Evolutionary conservation across 371 early-diverging fungal species (phyloP), one percentile per base, ranked within the genome.

Genomic region (Choanephora cucurbitarum): DNA sequence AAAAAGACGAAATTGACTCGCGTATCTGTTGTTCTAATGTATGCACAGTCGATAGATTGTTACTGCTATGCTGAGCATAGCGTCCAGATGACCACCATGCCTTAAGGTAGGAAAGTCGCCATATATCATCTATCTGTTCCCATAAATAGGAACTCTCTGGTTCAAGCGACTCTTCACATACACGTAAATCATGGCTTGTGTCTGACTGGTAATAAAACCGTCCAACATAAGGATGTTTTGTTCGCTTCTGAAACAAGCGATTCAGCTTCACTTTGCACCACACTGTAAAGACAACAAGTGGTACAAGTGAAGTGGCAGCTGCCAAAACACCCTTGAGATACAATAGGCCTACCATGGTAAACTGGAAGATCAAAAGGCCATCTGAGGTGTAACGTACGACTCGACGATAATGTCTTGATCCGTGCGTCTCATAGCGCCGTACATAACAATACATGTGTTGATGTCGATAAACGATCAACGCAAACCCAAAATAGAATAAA

Each of bases 391-490:
- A 87, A n/a, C 89, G 79, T 37, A 88, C 87, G 54, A 88, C 85
- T 47, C 87, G 78, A 1, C 91, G 90, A 67, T 90, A 92, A 19
- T 83, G 82, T 44, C 77, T 75, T n/a, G 67, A 56, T 1, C 96
- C 97, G 14, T 79, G 74, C 0, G 93, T 79, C 69, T 95, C 96
- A 58, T 91, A 93, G 1, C 85, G 79, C 6, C 90, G 90, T 39
- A 93, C 80, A 60, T 94, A 92, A n/a, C 91, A 89, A 64, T 91
- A 94, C 41, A 88, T 78, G 47, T 88, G 80, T 55, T 89, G 85
- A 61, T 93, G 88, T 51, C 94, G 92, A 74, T 85, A 91, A 3
- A 91, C 83, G 10, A 88, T 68, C 32, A 87, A 79, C 0, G 89
- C 92, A 23, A 91, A 65, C 0, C 74, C 67, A 70, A 85, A 97